A percentile compares a stretch with the other conserved stretches of the same genome.
Evolutionary conservation across 2,329 filamentous ascomycete species (phyloP).

Genomic region (Ascochyta fabae): DNA sequence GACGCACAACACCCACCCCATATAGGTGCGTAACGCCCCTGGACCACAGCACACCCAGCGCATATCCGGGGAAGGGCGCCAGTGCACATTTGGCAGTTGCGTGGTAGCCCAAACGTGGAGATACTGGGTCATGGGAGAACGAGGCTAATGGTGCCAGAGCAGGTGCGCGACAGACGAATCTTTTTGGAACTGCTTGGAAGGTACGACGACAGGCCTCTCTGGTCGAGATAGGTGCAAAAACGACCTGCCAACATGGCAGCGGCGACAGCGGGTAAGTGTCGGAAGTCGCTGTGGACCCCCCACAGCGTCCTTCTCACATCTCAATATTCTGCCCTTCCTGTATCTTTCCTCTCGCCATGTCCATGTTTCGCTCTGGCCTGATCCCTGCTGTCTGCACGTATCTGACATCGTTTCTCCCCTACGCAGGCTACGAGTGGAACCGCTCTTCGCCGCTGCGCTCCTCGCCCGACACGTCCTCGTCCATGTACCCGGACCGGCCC

Average conservation of each 20-base stretch:
- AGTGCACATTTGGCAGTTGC: slow-evolving; percentile 2
- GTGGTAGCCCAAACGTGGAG: slow-evolving; percentile 3
- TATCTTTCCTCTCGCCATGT: slow-evolving; percentile 24
- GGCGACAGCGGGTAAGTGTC: slow-evolving; percentile 50
- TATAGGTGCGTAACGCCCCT: slow-evolving; percentile 41
- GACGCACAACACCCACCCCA: slow-evolving; percentile 36
- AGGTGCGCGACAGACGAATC: slow-evolving; percentile 22
- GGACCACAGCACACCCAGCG: slow-evolving; percentile 15
- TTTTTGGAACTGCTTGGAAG: slow-evolving; percentile 11
- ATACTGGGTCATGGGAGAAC: not conserved
- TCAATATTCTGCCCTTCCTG: slow-evolving; percentile 27
- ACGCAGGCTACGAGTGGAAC: slow-evolving; percentile 51
- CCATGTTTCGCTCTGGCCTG: slow-evolving; percentile 27
- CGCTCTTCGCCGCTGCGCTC: slow-evolving; percentile 50
- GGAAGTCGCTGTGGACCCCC: slow-evolving; percentile 28
- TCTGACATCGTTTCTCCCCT: slow-evolving; percentile 44
- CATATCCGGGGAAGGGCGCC: not conserved
- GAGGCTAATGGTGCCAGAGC: slow-evolving; percentile 27
- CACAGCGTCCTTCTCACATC: slow-evolving; percentile 29
- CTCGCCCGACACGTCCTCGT: slow-evolving; percentile 74
- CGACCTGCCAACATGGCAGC: slow-evolving; percentile 47
- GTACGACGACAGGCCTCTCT: slow-evolving; percentile 12
- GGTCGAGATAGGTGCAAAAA: slow-evolving; percentile 28
- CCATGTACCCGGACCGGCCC: slow-evolving; percentile 84
- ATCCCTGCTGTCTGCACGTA: slow-evolving; percentile 35